These are phyloP conservation scores for Niebla homalea DNA, from an alignment of 495 filamentous ascomycete genomes.

Conservation along the genomic window DNA sequence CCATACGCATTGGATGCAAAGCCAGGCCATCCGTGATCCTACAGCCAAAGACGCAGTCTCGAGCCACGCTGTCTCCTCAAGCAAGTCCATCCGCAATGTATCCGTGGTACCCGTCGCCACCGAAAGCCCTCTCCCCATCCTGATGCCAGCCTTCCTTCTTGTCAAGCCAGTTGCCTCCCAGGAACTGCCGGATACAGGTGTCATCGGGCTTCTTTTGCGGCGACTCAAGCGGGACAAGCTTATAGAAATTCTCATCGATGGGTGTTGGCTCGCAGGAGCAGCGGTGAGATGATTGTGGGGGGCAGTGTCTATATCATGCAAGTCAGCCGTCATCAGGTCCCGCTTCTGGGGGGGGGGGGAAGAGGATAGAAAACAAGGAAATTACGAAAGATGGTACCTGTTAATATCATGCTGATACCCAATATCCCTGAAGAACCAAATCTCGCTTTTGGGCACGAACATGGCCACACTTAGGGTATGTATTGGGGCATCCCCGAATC, in stretches of 20 bases:
- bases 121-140: constrained; percentile 25
- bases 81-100: constrained; percentile 19
- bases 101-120: constrained; percentile 32
- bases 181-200: constrained; percentile 37
- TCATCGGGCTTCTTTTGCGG: constrained; percentile 38
- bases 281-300: constrained; percentile 20
- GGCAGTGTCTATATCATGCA: constrained; percentile 20
- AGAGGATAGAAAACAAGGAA: too few relatives aligned
- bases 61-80: background rate
- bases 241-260: constrained; percentile 38
- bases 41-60: too few relatives aligned
- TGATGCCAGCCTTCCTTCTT: constrained; percentile 27
- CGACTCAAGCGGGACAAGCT: constrained; percentile 36
- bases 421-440: constrained; percentile 38
- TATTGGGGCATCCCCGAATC: constrained; percentile 53
- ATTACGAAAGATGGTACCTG: constrained; percentile 13
- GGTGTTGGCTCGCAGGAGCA: constrained; percentile 35
- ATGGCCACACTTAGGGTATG: constrained; percentile 41
- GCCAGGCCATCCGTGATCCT: too few relatives aligned
- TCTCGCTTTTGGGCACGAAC: constrained; percentile 24
- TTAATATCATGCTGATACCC: constrained; percentile 42
- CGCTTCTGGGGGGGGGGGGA: too few relatives aligned
- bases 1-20: too few relatives aligned
- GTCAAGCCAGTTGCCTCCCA: constrained; percentile 34
- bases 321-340: background rate